phyloP scores from a whole-genome alignment of 495 filamentous ascomycete species.

The Lindgomyces ingoldianus region DNA sequence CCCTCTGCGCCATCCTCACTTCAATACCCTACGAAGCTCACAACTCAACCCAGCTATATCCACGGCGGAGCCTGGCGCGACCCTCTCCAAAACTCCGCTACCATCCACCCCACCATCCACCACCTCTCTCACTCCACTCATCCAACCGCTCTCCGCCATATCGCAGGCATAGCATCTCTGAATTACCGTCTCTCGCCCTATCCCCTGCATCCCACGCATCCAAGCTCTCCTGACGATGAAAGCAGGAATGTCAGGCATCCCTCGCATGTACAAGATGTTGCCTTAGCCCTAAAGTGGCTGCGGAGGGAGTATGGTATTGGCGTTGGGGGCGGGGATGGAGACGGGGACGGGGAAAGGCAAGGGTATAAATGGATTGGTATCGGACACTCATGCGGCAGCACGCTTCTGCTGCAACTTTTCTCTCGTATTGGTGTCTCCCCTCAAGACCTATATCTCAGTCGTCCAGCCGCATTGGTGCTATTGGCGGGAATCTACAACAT shows the following conservation, averaged over 20 bases:
- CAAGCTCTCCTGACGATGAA: slow-evolving; percentile 9
- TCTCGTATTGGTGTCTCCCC: slow-evolving; percentile 2
- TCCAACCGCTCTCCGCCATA: background rate
- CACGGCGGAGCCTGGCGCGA: slow-evolving; percentile 42
- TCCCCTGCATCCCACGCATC: slow-evolving; percentile 17
- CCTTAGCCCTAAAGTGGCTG: slow-evolving; percentile 19
- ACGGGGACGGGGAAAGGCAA: background rate
- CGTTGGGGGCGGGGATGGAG: background rate
- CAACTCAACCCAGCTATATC: slow-evolving; percentile 28
- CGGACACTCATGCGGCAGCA: slow-evolving; percentile 39
- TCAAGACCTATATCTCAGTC: background rate
- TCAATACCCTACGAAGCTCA: background rate
- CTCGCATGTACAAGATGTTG: slow-evolving; percentile 32
- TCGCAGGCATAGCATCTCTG: slow-evolving; percentile 35
- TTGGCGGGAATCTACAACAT: slow-evolving; percentile 71
- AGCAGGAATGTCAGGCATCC: slow-evolving; percentile 30
- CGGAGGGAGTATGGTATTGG: slow-evolving; percentile 7
- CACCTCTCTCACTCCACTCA: slow-evolving; percentile 16
- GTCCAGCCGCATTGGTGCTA: slow-evolving; percentile 54
- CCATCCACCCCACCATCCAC: slow-evolving; percentile 20
- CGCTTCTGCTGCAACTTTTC: slow-evolving; percentile 27
- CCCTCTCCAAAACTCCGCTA: slow-evolving; percentile 15
- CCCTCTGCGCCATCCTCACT: background rate
- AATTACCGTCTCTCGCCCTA: slow-evolving; percentile 40
- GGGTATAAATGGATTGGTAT: slow-evolving; percentile 28